Percentiles rank a stretch among this genome's conserved stretches.
Evolutionary conservation across 1,284 basidiomycete genomes (phyloP).

Genomic region (Athelia psychrophila): DNA sequence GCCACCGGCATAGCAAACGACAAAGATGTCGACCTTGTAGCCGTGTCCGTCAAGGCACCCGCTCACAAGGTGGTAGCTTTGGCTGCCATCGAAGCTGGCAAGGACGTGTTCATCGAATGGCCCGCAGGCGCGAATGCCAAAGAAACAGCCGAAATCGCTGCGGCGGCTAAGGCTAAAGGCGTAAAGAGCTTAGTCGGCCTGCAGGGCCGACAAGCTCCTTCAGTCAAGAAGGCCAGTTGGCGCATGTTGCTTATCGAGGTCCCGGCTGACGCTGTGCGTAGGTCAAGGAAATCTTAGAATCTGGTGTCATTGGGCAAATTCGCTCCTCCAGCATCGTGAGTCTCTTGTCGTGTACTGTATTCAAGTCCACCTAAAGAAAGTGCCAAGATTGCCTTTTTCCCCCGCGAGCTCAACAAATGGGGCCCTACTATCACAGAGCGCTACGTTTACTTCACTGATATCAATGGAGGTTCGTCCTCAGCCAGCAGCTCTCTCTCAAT

Average conservation of each 20-base stretch:
- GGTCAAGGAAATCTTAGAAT: conserved; percentile 27
- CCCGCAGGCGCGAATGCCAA: conserved; percentile 15
- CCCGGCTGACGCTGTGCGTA: conserved; percentile 8
- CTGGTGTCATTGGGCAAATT: conserved; percentile 30
- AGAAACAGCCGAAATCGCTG: conserved; percentile 18
- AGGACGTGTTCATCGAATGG: conserved; percentile 25
- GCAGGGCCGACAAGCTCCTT: conserved; percentile 9
- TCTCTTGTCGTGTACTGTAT: neutral
- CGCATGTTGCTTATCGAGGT: neutral
- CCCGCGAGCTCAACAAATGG: conserved; percentile 16
- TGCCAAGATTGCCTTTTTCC: conserved; percentile 11
- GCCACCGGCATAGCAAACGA: conserved; percentile 16
- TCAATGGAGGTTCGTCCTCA: conserved; percentile 8
- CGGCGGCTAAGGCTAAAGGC: conserved; percentile 14
- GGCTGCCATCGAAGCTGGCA: conserved; percentile 19
- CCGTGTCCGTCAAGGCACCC: conserved; percentile 18
- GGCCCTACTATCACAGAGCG: conserved; percentile 14
- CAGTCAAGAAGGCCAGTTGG: neutral
- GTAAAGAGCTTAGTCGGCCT: conserved; percentile 16
- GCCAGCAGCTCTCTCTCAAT: neutral
- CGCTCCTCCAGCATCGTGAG: conserved; percentile 26
- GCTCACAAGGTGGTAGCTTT: conserved; percentile 14
- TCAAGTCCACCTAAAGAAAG: neutral
- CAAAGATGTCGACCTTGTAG: conserved; percentile 21
- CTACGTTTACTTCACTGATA: conserved; percentile 9